A percentile compares a stretch with the other conserved stretches of the same genome.
phyloP scores from a whole-genome alignment of 495 filamentous ascomycete species.

The Jackrogersella multiformis region DNA sequence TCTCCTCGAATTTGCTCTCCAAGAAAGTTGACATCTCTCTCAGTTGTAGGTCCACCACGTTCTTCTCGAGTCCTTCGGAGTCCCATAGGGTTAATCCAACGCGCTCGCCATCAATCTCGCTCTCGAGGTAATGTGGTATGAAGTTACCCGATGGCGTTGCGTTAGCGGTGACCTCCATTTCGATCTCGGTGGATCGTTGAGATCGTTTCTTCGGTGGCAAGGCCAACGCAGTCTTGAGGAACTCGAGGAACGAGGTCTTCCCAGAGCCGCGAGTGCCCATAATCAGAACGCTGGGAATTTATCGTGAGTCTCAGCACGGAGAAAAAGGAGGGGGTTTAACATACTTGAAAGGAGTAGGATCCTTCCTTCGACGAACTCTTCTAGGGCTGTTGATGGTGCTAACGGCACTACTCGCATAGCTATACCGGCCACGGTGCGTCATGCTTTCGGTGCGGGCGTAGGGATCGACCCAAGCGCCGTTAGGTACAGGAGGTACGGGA shows the following conservation, averaged over 20 bases:
- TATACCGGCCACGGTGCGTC: conserved; percentile 95
- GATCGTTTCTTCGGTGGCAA: conserved; percentile 79
- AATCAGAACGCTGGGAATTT: conserved; percentile 77
- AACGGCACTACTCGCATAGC: conserved; percentile 91
- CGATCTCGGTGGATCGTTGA: conserved; percentile 56
- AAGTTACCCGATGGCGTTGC: conserved; percentile 68
- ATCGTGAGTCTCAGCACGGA: conserved; percentile 15
- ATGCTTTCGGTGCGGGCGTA: conserved; percentile 91
- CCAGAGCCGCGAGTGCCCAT: conserved; percentile 88
- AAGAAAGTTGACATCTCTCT: conserved; percentile 90
- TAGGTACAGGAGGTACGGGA: conserved; percentile 63
- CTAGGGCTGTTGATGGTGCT: conserved; percentile 95
- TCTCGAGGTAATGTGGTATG: conserved; percentile 88
- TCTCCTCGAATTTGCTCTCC: conserved; percentile 98
- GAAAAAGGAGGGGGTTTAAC: conserved; percentile 47
- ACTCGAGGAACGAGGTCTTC: conserved; percentile 97
- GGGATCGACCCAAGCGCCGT: conserved; percentile 70
- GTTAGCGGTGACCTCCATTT: conserved; percentile 63
- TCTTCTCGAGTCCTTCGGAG: conserved; percentile 91
- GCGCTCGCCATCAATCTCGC: conserved; percentile 91
- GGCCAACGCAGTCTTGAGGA: conserved; percentile 84
- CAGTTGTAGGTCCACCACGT: conserved; percentile 91
- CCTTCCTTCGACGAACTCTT: conserved; percentile 90
- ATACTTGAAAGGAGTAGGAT: conserved; percentile 98
- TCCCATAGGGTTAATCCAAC: conserved; percentile 96